These are phyloP conservation scores for Lactifluus pinguis DNA, from an alignment of 768 basidiomycete species.

Conservation along the genomic window DNA sequence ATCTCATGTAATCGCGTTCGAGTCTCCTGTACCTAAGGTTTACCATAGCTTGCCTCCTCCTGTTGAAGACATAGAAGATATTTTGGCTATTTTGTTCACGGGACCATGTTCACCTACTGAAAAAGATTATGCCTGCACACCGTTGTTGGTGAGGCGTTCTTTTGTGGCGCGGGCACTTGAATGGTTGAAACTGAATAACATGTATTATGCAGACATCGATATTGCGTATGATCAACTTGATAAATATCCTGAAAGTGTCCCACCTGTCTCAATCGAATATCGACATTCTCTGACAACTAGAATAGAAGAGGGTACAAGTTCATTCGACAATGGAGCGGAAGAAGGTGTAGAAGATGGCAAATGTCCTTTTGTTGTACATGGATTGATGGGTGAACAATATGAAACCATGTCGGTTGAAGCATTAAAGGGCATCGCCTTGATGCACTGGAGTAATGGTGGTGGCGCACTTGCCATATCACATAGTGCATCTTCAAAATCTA, in stretches of 20 bases:
- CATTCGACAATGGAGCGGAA: neutral
- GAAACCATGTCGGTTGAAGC: neutral
- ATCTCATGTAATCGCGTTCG: no score
- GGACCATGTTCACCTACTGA: no score
- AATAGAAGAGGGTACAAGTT: neutral
- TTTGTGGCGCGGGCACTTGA: neutral
- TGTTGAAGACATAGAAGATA: no score
- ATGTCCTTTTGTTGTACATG: no score
- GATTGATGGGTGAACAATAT: no score
- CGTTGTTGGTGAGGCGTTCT: neutral
- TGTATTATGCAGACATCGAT: neutral
- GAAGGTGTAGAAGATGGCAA: no score
- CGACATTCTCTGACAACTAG: neutral
- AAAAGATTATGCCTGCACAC: neutral
- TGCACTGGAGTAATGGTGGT: neutral
- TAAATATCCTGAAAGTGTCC: neutral
- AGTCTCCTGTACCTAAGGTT: no score
- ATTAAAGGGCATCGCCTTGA: neutral
- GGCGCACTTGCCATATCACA: neutral
- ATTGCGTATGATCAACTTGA: neutral
- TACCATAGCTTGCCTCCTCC: no score
- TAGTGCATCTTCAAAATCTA: neutral
- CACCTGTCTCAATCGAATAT: neutral
- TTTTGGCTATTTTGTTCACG: no score
- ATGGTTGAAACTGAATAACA: neutral